phyloP scores from a whole-genome alignment of 495 filamentous ascomycete species.

The Friedmanniomyces simplex region DNA sequence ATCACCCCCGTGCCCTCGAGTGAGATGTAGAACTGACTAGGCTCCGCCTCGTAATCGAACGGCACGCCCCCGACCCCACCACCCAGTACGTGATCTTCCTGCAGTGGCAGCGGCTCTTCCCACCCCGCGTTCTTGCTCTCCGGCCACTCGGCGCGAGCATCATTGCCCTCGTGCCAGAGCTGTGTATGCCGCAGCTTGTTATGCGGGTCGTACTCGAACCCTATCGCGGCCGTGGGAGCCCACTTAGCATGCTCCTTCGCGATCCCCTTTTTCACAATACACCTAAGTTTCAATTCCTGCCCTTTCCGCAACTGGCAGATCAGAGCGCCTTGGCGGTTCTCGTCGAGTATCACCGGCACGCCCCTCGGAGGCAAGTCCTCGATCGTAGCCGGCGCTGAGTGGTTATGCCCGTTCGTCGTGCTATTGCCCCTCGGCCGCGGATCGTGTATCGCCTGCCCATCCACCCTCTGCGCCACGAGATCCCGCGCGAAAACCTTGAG shows the following conservation, averaged over 20 bases:
- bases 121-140: slow-evolving; percentile 63
- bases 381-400: slow-evolving; percentile 26
- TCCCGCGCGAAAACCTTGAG: slow-evolving; percentile 90
- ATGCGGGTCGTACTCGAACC: slow-evolving; percentile 95
- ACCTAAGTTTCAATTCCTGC: slow-evolving; percentile 79
- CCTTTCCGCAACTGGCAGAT: slow-evolving; percentile 81
- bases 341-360: slow-evolving; percentile 74
- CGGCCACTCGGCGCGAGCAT: slow-evolving; percentile 80
- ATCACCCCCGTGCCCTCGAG: slow-evolving; percentile 82
- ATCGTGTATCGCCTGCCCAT: slow-evolving; percentile 44
- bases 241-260: slow-evolving; percentile 98
- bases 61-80: background rate
- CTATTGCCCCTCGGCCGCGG: slow-evolving; percentile 39
- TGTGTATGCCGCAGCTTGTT: slow-evolving; percentile 85
- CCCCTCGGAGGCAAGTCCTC: slow-evolving; percentile 61
- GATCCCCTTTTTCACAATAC: slow-evolving; percentile 95
- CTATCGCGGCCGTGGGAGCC: slow-evolving; percentile 82
- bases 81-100: slow-evolving; percentile 48
- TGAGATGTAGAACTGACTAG: slow-evolving; percentile 78
- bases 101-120: slow-evolving; percentile 64
- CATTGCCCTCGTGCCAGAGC: slow-evolving; percentile 78
- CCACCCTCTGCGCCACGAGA: slow-evolving; percentile 44
- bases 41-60: slow-evolving; percentile 84
- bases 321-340: slow-evolving; percentile 65
- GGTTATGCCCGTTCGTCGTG: background rate